Percentiles rank a stretch among this genome's conserved stretches.
phyloP scores from a whole-genome alignment of 495 filamentous ascomycete species.

The Xylaria longipes region DNA sequence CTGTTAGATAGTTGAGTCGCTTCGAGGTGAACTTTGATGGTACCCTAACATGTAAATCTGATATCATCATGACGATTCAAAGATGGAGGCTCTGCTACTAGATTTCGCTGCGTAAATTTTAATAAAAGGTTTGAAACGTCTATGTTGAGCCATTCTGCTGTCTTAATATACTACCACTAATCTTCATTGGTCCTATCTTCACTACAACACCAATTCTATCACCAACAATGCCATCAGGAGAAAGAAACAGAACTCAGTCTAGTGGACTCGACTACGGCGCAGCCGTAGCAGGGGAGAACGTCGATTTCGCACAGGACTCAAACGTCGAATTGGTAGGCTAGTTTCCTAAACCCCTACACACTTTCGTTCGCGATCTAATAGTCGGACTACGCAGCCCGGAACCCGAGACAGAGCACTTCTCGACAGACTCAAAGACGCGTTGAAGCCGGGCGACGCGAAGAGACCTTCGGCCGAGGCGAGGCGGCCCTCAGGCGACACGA shows the following conservation, averaged over 20 bases:
- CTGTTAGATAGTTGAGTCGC: background rate
- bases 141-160: background rate
- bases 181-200: background rate
- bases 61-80: constrained; percentile 17
- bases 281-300: background rate
- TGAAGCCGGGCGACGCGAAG: constrained; percentile 17
- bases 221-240: constrained; percentile 9
- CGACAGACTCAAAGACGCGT: constrained; percentile 24
- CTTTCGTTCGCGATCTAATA: constrained; percentile 1
- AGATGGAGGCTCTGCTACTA: background rate
- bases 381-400: constrained; percentile 2
- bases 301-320: constrained; percentile 16
- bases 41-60: constrained; percentile 3
- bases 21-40: constrained; percentile 1
- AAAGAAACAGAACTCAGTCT: background rate
- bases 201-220: background rate
- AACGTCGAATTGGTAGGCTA: background rate
- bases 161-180: background rate
- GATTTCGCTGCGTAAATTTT: background rate
- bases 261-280: constrained; percentile 17
- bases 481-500: background rate
- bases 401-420: constrained; percentile 20
- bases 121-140: background rate
- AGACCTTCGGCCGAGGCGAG: background rate
- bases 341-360: background rate